phyloP scores from a whole-genome alignment of 805 yeast species.

The Candida michaelii region DNA sequence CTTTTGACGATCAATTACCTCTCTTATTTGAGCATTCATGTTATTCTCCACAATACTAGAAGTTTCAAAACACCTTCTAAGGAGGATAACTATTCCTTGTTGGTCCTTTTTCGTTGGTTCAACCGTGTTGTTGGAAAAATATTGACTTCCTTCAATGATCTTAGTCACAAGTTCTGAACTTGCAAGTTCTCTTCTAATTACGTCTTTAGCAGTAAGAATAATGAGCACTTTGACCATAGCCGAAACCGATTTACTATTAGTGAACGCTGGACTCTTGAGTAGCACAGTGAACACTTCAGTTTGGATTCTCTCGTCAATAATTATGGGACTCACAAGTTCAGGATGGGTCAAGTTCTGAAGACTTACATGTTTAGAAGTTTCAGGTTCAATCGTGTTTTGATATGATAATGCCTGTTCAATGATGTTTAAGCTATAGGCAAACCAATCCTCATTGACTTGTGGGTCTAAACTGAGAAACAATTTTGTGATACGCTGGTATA shows the following conservation, averaged over 20 bases:
- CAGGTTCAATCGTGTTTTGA: constrained; percentile 49
- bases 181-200: constrained; percentile 40
- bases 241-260: constrained; percentile 47
- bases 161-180: constrained; percentile 47
- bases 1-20: constrained; percentile 21
- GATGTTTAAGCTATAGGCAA: constrained; percentile 54
- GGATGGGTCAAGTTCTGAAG: constrained; percentile 10
- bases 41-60: constrained; percentile 46
- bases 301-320: constrained; percentile 19
- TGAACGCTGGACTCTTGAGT: constrained; percentile 39
- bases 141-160: constrained; percentile 44
- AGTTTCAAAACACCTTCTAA: constrained; percentile 73
- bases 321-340: constrained; percentile 14
- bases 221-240: constrained; percentile 48
- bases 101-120: constrained; percentile 16
- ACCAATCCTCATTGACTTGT: constrained; percentile 48
- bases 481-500: not conserved
- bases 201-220: constrained; percentile 45
- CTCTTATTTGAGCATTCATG: constrained; percentile 52
- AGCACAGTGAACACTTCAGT: constrained; percentile 44
- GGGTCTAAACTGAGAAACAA: constrained; percentile 16
- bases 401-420: constrained; percentile 56
- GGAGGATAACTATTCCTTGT: constrained; percentile 39
- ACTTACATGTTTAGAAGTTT: constrained; percentile 23
- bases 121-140: constrained; percentile 21